A percentile compares a stretch with the other conserved stretches of the same genome.
These are phyloP conservation scores for Pleurotus sapidus DNA, from an alignment of 768 basidiomycete genomes.

Conservation along the genomic window DNA sequence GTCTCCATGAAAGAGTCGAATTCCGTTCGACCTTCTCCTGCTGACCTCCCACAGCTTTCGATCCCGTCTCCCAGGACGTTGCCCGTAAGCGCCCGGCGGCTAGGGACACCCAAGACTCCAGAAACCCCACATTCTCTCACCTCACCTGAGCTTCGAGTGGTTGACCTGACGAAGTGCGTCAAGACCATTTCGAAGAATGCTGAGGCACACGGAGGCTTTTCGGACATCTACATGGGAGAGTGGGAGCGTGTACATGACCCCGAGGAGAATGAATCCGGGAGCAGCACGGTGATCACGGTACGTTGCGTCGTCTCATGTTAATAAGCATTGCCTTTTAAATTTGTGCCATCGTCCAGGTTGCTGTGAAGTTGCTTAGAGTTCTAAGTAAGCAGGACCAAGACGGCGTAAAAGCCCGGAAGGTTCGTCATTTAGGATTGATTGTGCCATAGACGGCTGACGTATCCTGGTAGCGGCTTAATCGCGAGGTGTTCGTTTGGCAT, in stretches of 20 bases:
- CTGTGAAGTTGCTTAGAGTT: conserved; percentile 22
- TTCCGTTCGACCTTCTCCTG: background rate
- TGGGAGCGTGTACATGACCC: conserved; percentile 9
- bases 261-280: background rate
- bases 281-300: background rate
- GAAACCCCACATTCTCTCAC: background rate
- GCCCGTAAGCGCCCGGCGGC: background rate
- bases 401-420: conserved; percentile 14
- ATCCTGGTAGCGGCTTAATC: conserved; percentile 33
- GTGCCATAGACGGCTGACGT: background rate
- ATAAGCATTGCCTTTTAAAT: background rate
- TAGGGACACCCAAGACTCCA: background rate
- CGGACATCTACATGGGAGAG: conserved; percentile 21
- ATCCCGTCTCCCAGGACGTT: background rate
- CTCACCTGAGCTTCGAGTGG: conserved; percentile 3
- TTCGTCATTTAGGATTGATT: background rate
- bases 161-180: conserved; percentile 17
- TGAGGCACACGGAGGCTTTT: conserved; percentile 22
- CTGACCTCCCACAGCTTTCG: conserved; percentile 4
- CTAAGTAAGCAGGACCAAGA: conserved; percentile 17
- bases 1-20: background rate
- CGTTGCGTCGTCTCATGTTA: background rate
- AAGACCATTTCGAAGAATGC: conserved; percentile 4
- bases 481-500: conserved; percentile 38
- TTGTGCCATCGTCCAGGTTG: conserved; percentile 14